Base-by-base conservation (phyloP, 1,284 basidiomycete species). In the Melampsora larici-populina region DNA sequence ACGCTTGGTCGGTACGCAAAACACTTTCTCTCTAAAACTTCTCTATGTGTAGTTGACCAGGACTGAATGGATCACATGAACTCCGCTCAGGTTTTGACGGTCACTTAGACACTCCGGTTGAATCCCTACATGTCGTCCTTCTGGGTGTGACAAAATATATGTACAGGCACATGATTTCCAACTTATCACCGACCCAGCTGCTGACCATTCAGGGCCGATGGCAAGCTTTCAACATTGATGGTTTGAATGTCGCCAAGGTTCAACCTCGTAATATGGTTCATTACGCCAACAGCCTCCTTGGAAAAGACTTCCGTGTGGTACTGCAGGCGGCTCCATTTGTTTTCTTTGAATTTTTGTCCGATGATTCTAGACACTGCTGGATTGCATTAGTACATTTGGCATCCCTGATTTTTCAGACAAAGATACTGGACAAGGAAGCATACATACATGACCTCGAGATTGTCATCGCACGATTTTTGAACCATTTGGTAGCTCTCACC, bases 21-120 rank as follows among this genome's bases (percentile, higher is more conserved):
- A 21, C 21, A 21, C 21, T 11, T 21, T 11, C 13, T 11, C 48
- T 21, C 21, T 49, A 21, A 49, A 11, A 49, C 21, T 11, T 11
- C 11, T 11, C 48, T 11, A 11, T 49, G 13, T 11, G 13, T 11
- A 11, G 21, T 49, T 11, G 13, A 49, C 48, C n/a, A n/a, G 11
- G 13, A 49, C 48, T 49, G 21, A 49, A 21, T n/a, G n/a, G n/a
- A n/a, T n/a, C n/a, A n/a, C n/a, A n/a, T n/a, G 48, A 11, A 21
- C n/a, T 49, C 21, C 21, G 13, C 21, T 49, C 55, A 88, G 83
- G 0, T 86, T 87, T n/a, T n/a, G n/a, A n/a, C n/a, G n/a, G n/a
- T n/a, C n/a, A n/a, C n/a, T n/a, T n/a, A n/a, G n/a, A n/a, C 79
- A 87, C 86, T 81, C 82, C 82, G 11, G 77, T 75, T n/a, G 82